A percentile compares a stretch with the other conserved stretches of the same genome.
These are phyloP conservation scores for Colletotrichum camelliae DNA, from an alignment of 2,329 filamentous ascomycete genomes.

Conservation along the genomic window DNA sequence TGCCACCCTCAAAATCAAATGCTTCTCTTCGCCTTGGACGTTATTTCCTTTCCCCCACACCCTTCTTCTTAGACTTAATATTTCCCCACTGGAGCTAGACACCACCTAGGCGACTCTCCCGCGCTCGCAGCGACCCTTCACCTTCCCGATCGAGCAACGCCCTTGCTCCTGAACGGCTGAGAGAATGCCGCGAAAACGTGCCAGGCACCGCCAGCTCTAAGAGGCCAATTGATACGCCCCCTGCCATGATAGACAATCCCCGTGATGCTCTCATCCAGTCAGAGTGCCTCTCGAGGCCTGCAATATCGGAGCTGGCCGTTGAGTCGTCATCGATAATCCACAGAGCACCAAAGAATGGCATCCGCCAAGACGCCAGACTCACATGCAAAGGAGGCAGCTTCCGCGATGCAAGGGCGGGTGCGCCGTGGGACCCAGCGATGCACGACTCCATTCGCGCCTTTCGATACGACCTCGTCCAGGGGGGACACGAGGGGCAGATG, in stretches of 20 bases:
- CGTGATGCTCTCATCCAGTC: slow-evolving; percentile 4
- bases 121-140: slow-evolving; percentile 7
- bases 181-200: slow-evolving; percentile 19
- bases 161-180: neutral
- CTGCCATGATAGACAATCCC: neutral
- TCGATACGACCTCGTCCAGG: neutral
- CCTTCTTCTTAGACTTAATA: neutral
- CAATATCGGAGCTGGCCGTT: slow-evolving; percentile 18
- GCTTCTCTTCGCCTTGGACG: neutral
- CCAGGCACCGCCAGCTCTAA: slow-evolving; percentile 21
- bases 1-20: neutral
- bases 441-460: neutral
- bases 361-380: neutral
- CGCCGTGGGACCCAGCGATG: neutral
- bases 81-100: slow-evolving; percentile 8
- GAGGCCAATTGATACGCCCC: slow-evolving; percentile 25
- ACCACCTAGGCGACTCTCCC: slow-evolving; percentile 15
- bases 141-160: slow-evolving; percentile 15
- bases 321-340: neutral
- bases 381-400: slow-evolving; percentile 6
- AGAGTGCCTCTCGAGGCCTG: neutral
- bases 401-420: slow-evolving; percentile 19
- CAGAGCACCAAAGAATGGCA: neutral
- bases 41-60: neutral
- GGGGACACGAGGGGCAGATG: neutral